A percentile compares a stretch with the other conserved stretches of the same genome.
phyloP scores from a whole-genome alignment of 345 rosid genomes.

The Kernera saxatilis region DNA sequence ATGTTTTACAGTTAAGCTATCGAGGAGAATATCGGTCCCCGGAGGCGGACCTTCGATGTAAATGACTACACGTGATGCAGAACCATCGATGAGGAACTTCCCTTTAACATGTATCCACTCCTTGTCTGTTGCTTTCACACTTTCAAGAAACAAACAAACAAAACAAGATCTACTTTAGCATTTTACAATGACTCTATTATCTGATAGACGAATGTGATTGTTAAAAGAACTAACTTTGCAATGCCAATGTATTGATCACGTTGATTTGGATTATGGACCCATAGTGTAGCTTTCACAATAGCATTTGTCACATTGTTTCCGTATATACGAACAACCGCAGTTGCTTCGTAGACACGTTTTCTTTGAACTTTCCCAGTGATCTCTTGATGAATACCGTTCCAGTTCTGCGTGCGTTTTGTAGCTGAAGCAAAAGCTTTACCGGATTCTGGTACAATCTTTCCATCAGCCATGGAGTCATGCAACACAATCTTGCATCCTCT shows the following conservation, averaged over 20 bases:
- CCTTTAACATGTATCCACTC: conserved; percentile 75
- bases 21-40: conserved; percentile 78
- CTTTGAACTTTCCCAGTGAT: conserved; percentile 62
- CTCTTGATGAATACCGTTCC: conserved; percentile 92
- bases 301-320: conserved; percentile 55
- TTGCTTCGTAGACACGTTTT: conserved; percentile 61
- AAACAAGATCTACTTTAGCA: conserved; percentile 43
- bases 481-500: conserved; percentile 70
- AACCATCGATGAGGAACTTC: conserved; percentile 78
- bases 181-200: conserved; percentile 47
- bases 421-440: conserved; percentile 73
- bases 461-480: conserved; percentile 73
- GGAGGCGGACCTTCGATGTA: conserved; percentile 90
- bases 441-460: conserved; percentile 58
- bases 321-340: conserved; percentile 61
- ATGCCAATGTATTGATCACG: conserved; percentile 73
- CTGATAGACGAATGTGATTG: conserved; percentile 8
- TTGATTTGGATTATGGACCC: conserved; percentile 64
- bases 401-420: conserved; percentile 65
- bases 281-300: conserved; percentile 57
- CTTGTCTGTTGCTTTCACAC: conserved; percentile 74
- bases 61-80: conserved; percentile 58
- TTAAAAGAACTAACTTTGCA: conserved; percentile 44
- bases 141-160: conserved; percentile 27
- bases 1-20: conserved; percentile 58